Conservation (phyloP, 495 filamentous ascomycete genomes). For the Aspergillus haitiensis region DNA sequence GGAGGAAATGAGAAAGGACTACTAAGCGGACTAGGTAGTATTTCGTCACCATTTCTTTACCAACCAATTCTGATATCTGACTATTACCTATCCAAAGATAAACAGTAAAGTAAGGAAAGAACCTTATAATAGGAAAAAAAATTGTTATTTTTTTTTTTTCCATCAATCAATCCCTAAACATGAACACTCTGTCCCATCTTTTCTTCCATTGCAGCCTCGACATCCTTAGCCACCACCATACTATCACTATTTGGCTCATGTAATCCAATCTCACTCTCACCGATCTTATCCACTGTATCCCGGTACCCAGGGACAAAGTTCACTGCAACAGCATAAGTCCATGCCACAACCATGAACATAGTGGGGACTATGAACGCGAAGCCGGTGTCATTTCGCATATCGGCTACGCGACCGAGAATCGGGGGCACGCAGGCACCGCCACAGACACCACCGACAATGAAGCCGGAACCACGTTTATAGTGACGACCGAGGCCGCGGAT, state of each 20-base stretch:
- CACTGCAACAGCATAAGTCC: constrained; percentile 58
- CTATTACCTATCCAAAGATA: no score
- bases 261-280: constrained; percentile 53
- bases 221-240: constrained; percentile 23
- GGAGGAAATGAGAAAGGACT: no score
- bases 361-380: constrained; percentile 59
- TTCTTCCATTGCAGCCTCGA: constrained; percentile 28
- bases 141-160: no score
- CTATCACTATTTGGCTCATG: constrained; percentile 11
- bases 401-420: constrained; percentile 50
- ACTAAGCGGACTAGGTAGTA: no score
- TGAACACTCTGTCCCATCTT: constrained; percentile 17
- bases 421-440: constrained; percentile 57
- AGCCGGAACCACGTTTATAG: constrained; percentile 58
- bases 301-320: constrained; percentile 64
- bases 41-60: no score
- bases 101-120: not conserved
- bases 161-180: not conserved
- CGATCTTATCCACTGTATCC: constrained; percentile 59
- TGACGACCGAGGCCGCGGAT: constrained; percentile 61
- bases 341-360: constrained; percentile 55
- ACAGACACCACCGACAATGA: constrained; percentile 58
- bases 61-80: no score
- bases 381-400: constrained; percentile 48
- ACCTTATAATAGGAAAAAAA: not conserved